Evolutionary conservation across 2,329 filamentous ascomycete genomes (phyloP).

Genomic region (Cordyceps militaris): DNA sequence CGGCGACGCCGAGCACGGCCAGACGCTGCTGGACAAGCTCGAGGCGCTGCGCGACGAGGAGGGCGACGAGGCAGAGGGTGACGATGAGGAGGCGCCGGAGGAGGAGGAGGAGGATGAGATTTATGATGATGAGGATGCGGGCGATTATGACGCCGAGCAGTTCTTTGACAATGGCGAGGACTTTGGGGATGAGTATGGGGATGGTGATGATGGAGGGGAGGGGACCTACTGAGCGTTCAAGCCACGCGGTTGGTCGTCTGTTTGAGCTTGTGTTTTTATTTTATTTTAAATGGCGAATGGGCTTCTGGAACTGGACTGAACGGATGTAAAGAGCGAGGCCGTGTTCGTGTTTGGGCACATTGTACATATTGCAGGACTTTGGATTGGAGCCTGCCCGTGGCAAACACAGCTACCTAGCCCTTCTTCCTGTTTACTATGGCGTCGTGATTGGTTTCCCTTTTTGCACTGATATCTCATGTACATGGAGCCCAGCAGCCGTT

Average conservation of each 20-base stretch:
- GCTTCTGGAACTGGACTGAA: not conserved
- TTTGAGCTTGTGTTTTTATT: not conserved
- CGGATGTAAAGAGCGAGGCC: not conserved
- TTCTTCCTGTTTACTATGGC: not conserved
- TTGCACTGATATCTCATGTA: not conserved
- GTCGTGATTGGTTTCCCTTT: not conserved
- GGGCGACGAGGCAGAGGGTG: constrained; percentile 35
- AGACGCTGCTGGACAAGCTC: constrained; percentile 38
- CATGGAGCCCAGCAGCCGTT: no score
- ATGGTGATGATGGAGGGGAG: constrained; percentile 42
- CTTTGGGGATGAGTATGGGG: constrained; percentile 44
- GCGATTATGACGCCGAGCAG: constrained; percentile 54
- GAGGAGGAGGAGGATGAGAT: constrained; percentile 43
- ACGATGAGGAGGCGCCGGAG: constrained; percentile 37
- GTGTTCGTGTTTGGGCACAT: not conserved
- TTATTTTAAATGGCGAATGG: not conserved
- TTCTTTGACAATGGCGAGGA: constrained; percentile 55
- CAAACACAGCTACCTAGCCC: not conserved
- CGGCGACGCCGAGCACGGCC: constrained; percentile 25
- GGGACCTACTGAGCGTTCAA: constrained; percentile 28
- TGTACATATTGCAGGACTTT: constrained; percentile 5
- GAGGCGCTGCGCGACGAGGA: constrained; percentile 44
- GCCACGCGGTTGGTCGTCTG: not conserved
- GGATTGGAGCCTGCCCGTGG: not conserved
- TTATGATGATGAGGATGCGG: constrained; percentile 52